phyloP scores from a whole-genome alignment of 805 yeast genomes.

The Metschnikowia colocasiae region DNA sequence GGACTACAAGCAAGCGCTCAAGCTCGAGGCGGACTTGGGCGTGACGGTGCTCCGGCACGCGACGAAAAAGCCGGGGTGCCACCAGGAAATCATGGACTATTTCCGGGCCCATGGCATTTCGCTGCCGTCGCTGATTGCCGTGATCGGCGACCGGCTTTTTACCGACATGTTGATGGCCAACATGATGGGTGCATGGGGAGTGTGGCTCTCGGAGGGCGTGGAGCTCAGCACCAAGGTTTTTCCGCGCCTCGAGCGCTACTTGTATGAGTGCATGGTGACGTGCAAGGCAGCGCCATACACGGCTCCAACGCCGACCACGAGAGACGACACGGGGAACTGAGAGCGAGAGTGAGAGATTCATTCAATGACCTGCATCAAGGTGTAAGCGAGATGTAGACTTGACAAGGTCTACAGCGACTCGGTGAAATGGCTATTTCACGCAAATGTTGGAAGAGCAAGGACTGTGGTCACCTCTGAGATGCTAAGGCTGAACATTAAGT shows the following conservation, averaged over 20 bases:
- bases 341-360: background rate
- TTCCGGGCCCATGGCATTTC: conserved; percentile 46
- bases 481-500: too few relatives aligned
- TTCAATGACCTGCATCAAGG: too few relatives aligned
- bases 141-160: conserved; percentile 86
- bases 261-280: conserved; percentile 22
- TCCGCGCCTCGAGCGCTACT: conserved; percentile 50
- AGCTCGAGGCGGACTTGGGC: conserved; percentile 61
- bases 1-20: conserved; percentile 53
- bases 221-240: conserved; percentile 46
- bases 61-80: conserved; percentile 81
- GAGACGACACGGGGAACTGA: background rate
- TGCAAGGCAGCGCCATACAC: conserved; percentile 14
- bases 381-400: too few relatives aligned
- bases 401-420: too few relatives aligned
- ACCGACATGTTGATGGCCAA: conserved; percentile 95
- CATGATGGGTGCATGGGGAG: conserved; percentile 79
- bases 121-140: conserved; percentile 63
- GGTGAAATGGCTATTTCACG: too few relatives aligned
- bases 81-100: conserved; percentile 59
- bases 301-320: conserved; percentile 17
- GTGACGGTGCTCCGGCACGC: conserved; percentile 67
- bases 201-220: conserved; percentile 85
- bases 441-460: too few relatives aligned
- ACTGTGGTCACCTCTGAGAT: too few relatives aligned